These are phyloP conservation scores for Vitis cinerea DNA, from an alignment of 164 flowering plant genomes.

Conservation along the genomic window DNA sequence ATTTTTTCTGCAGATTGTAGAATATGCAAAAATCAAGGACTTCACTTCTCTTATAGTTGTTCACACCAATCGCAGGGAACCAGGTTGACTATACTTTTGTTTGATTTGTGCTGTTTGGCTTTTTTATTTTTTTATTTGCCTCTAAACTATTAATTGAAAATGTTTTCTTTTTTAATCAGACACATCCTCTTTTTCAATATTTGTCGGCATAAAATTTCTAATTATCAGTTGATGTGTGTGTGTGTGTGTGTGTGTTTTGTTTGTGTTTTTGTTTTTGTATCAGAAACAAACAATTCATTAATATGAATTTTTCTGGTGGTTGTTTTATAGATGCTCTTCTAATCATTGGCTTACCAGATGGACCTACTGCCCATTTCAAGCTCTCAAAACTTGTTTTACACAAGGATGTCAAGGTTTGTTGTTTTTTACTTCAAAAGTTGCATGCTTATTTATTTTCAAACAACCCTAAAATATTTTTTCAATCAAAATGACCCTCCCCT, in stretches of 20 bases:
- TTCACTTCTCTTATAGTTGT: conserved; percentile 86
- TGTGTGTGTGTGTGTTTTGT: too few species aligned
- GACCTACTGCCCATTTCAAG: conserved; percentile 98
- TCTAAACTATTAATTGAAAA: too few species aligned
- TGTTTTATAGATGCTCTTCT: conserved; percentile 70
- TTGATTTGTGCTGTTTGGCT: not conserved
- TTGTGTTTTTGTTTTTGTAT: too few species aligned
- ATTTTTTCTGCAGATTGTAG: conserved; percentile 59
- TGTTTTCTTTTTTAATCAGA: too few species aligned
- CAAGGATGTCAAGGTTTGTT: conserved; percentile 80
- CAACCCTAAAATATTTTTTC: too few species aligned
- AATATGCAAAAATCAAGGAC: conserved; percentile 76
- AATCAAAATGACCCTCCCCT: too few species aligned
- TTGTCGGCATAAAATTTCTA: too few species aligned
- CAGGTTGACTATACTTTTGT: conserved; percentile 53
- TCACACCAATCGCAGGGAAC: conserved; percentile 89
- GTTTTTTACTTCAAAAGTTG: not conserved
- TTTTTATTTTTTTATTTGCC: too few species aligned
- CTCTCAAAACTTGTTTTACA: conserved; percentile 80
- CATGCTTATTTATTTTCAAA: too few species aligned
- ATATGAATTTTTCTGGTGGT: not conserved
- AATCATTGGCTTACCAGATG: conserved; percentile 76
- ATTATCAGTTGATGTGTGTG: too few species aligned
- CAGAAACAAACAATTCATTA: too few species aligned
- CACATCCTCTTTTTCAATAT: too few species aligned